These are phyloP conservation scores for Sporothrix pseudoabietina DNA, from an alignment of 2,329 filamentous ascomycete species.

Conservation along the genomic window DNA sequence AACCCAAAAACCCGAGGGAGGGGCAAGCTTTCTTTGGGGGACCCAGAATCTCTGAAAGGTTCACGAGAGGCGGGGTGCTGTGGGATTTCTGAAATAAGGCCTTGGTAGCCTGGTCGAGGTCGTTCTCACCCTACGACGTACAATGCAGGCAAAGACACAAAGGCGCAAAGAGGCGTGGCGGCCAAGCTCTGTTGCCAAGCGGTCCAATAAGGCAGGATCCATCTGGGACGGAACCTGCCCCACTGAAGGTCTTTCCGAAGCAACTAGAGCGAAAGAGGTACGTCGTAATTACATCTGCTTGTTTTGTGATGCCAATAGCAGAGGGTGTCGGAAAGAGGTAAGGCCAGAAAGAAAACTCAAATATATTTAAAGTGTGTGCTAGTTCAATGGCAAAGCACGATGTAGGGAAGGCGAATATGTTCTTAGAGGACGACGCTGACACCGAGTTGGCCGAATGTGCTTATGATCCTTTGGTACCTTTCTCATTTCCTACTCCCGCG, in stretches of 20 bases:
- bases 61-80: not conserved
- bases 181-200: not conserved
- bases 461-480: not conserved
- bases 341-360: not conserved
- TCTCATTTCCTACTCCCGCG: not conserved
- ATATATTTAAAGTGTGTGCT: not conserved
- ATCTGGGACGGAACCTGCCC: not conserved
- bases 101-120: not conserved
- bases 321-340: not conserved
- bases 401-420: not conserved
- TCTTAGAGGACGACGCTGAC: not conserved
- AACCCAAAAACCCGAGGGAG: not conserved
- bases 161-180: too few relatives aligned
- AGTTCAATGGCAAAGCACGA: not conserved
- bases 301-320: not conserved
- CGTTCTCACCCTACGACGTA: not conserved
- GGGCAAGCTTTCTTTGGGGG: not conserved
- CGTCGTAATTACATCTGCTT: not conserved
- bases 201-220: not conserved
- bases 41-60: not conserved
- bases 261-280: not conserved
- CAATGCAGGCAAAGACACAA: not conserved
- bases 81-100: not conserved
- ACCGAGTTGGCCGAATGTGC: not conserved
- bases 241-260: not conserved